Base-by-base conservation (phyloP, 164 flowering plant species). In the Chimonanthus salicifolius region DNA sequence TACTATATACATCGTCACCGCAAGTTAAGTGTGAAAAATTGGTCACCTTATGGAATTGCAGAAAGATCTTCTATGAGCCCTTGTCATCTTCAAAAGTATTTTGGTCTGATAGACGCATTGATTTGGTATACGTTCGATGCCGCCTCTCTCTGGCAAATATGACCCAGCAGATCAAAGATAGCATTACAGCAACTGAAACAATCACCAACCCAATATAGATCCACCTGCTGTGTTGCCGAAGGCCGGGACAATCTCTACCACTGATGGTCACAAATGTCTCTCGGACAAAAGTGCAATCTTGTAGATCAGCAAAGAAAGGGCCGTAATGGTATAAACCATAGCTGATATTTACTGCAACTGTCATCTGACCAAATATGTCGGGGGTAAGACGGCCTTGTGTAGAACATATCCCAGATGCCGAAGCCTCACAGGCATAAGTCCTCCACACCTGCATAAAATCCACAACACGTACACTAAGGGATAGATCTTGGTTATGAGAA, bases 131-230 rank as follows among this genome's bases (percentile, higher is more conserved):
- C 2, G 82, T 87, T 6, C 96, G 89, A 71, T 90, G 97, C 10
- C 91, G 82, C 70, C 95, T 81, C 78, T 96, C 98, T 64, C 97
- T 77, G 0, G 93, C 97, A 80, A 94, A 94, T 33, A 91, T 73
- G 43, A 92, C 89, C 99, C 98, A 94, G 74, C 92, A 86, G 48
- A 92, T 81, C 80, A 96, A 58, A 1, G 99, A 94, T 9, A 89
- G 82, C 94, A 89, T 88, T 45, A 94, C 96, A n/a, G 95, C 92
- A 72, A 81, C 84, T 13, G 99, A 88, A 50, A 91, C 95, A 84
- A 91, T 67, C 2, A 85, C 87, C 70, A 91, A 71, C 0, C 98
- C 99, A 20, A 84, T 70, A 70, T 90, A 92, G 45, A 90, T 80
- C 91, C 90, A 88, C 51, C 77, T 6, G 49, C 83, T 88, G 76